A percentile compares a stretch with the other conserved stretches of the same genome.
Evolutionary conservation across 352 stramenopile species (phyloP).

Genomic region (Phytophthora rubi): DNA sequence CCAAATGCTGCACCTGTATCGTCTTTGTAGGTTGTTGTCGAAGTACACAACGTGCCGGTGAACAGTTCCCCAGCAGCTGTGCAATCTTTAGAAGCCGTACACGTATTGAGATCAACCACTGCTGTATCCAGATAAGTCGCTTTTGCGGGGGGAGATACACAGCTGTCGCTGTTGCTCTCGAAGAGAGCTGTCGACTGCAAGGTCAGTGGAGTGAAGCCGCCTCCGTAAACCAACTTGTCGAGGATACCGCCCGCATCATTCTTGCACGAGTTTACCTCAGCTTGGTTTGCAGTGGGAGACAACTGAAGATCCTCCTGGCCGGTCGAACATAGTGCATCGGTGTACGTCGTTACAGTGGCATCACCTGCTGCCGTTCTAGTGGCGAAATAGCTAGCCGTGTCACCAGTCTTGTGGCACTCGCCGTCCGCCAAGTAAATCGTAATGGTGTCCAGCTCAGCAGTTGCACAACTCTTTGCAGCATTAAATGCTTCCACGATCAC

Average conservation of each 20-base stretch:
- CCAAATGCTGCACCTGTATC: not conserved
- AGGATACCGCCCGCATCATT: not conserved
- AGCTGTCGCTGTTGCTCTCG: not conserved
- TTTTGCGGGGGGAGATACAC: not conserved
- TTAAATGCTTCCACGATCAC: not conserved
- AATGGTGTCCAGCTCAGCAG: not conserved
- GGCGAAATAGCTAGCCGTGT: not conserved
- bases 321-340: not conserved
- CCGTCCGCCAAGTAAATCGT: not conserved
- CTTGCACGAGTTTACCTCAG: not conserved
- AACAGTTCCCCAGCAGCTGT: not conserved
- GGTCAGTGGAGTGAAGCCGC: not conserved
- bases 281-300: not conserved
- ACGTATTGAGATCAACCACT: not conserved
- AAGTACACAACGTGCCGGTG: not conserved
- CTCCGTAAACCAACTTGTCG: not conserved
- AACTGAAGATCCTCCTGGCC: not conserved
- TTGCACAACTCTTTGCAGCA: not conserved
- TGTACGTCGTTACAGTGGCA: not conserved
- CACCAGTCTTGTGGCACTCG: slow-evolving; percentile 5
- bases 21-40: not conserved
- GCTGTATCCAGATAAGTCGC: not conserved
- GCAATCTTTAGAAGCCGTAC: not conserved
- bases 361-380: not conserved
- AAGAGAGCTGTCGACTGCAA: not conserved